Base-by-base conservation (phyloP, 208 protist genomes). In the Phytomonas francai region DNA sequence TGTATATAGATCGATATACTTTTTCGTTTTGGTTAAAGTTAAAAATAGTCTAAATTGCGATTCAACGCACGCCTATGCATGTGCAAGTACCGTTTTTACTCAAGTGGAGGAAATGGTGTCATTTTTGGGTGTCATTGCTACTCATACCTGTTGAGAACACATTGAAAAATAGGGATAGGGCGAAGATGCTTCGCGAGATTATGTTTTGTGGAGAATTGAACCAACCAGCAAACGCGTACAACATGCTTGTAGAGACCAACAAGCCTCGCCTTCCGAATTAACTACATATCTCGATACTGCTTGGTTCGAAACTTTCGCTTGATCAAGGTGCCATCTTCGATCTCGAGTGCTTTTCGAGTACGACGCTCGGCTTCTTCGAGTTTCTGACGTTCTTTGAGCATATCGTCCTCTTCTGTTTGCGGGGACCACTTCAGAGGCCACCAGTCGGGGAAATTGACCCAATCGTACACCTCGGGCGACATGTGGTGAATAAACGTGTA, bases 381-480 rank as follows among this genome's bases (percentile, higher is more conserved):
- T 7, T 85, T 80, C 61, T 92, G 83, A 2, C 89, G 84, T 68
- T 93, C 84, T 58, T 87, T 42, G 59, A 92, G 64, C 79, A 93
- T 77, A 57, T 79, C 73, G 59, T 95, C 79, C 60, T 93, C 84
- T 61, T 95, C 87, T 19, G 81, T 91, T 68, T 91, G 85, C 69
- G 81, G 49, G 6, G 85, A 84, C 66, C 72, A 80, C 76, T 92
- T 92, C 39, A 95, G 67, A 33, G 89, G 89, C 89, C 89, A 95
- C 87, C 89, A 95, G 59, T 92, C 84, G 3, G 89, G 89, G 59
- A 95, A 95, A 73, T 90, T 92, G 7, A 95, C 87, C 87, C 89
- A 93, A 59, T 92, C 84, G 59, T 79, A 91, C 36, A 93, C 71
- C 70, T 93, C 85, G n/a, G 89, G 87, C n/a, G 78, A 82, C 84